phyloP scores from a whole-genome alignment of 2,329 filamentous ascomycete genomes.

The Ilyonectria sp. region DNA sequence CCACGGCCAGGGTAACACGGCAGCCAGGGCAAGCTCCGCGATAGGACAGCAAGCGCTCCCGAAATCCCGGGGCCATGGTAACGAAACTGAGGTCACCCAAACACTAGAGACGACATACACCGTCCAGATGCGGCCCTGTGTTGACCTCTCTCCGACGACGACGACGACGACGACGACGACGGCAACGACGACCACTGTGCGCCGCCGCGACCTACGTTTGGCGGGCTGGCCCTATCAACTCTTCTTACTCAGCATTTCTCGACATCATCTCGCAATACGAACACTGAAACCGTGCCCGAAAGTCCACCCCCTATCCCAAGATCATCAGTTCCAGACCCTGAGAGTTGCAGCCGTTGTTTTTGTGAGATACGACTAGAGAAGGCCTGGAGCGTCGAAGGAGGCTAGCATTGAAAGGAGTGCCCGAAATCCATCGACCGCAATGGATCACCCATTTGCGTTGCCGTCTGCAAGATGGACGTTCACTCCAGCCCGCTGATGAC shows the following conservation, averaged over 20 bases:
- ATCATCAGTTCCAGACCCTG: conserved; percentile 4
- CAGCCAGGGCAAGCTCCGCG: conserved; percentile 13
- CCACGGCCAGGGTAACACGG: conserved; percentile 3
- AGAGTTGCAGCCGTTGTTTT: conserved; percentile 34
- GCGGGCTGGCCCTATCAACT: conserved; percentile 10
- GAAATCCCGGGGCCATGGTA: conserved; percentile 19
- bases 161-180: not conserved
- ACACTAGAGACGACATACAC: conserved; percentile 1
- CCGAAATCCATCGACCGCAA: conserved; percentile 42
- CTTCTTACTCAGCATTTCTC: conserved; percentile 10
- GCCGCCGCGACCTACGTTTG: not conserved
- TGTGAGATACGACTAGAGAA: conserved; percentile 43
- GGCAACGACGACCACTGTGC: not conserved
- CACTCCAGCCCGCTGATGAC: conserved; percentile 1
- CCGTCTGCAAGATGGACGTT: conserved; percentile 40
- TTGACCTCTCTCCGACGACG: not conserved
- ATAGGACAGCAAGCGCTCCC: conserved; percentile 6
- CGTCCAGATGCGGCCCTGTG: not conserved
- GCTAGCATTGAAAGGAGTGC: conserved; percentile 35
- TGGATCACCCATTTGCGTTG: conserved; percentile 20
- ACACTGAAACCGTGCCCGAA: conserved; percentile 17
- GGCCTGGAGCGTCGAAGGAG: conserved; percentile 13
- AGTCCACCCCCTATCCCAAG: not conserved
- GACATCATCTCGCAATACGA: conserved; percentile 7
- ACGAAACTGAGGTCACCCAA: conserved; percentile 13